phyloP scores from a whole-genome alignment of 164 flowering plant species.

The Nelumbo lutea region DNA sequence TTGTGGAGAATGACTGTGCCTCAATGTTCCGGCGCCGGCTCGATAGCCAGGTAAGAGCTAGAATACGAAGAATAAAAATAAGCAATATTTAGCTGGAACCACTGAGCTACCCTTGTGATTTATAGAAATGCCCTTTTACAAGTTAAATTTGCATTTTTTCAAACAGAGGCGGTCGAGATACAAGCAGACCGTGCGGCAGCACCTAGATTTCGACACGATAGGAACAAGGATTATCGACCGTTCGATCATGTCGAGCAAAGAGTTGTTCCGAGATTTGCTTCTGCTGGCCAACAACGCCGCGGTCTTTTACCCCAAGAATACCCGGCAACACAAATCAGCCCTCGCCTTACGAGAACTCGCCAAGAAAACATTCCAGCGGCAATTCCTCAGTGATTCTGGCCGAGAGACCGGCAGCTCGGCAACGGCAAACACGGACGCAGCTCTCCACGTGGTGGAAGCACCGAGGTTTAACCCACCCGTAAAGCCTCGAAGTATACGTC shows the following conservation, averaged over 20 bases:
- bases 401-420: neutral
- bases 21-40: conserved; percentile 47
- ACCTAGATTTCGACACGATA: conserved; percentile 67
- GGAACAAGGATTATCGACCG: conserved; percentile 37
- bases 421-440: neutral
- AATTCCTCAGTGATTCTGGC: conserved; percentile 7
- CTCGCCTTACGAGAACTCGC: conserved; percentile 39
- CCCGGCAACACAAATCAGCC: conserved; percentile 59
- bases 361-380: conserved; percentile 24
- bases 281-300: conserved; percentile 70
- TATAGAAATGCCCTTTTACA: too few species aligned
- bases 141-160: too few species aligned
- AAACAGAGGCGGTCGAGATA: conserved; percentile 72
- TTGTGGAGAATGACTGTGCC: conserved; percentile 41
- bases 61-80: too few species aligned
- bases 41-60: conserved; percentile 62
- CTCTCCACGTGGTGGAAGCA: conserved; percentile 3
- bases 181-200: conserved; percentile 55
- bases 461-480: conserved; percentile 28
- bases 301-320: conserved; percentile 59
- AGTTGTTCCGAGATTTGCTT: conserved; percentile 68
- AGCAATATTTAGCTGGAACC: too few species aligned
- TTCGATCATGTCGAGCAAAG: conserved; percentile 35
- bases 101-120: too few species aligned
- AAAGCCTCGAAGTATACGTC: conserved; percentile 48